These are phyloP conservation scores for Lentinula aciculospora DNA, from an alignment of 768 basidiomycete species.

Conservation along the genomic window DNA sequence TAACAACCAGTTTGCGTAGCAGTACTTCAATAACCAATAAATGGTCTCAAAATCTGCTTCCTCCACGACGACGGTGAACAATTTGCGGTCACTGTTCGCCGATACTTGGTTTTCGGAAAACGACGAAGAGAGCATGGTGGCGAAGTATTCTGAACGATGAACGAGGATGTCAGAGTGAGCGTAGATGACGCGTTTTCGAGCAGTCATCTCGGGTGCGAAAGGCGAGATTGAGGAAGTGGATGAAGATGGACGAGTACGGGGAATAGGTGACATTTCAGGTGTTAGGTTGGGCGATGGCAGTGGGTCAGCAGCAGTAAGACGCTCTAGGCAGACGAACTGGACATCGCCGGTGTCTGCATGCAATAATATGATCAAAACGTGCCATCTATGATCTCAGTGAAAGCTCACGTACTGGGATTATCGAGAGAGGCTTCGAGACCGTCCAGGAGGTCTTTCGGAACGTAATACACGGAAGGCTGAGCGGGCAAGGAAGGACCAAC, in stretches of 20 bases:
- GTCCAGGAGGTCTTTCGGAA: slow-evolving; percentile 61
- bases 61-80: slow-evolving; percentile 65
- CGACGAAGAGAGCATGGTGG: slow-evolving; percentile 65
- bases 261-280: slow-evolving; percentile 17
- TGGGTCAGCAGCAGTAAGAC: slow-evolving; percentile 23
- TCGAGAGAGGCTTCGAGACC: slow-evolving; percentile 70
- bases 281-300: slow-evolving; percentile 16
- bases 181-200: slow-evolving; percentile 70
- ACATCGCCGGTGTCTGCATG: slow-evolving; percentile 69
- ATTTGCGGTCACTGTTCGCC: slow-evolving; percentile 43
- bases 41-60: slow-evolving; percentile 76
- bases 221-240: slow-evolving; percentile 32
- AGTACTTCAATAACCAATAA: slow-evolving; percentile 74
- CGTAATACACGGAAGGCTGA: slow-evolving; percentile 60
- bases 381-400: no score
- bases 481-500: slow-evolving; percentile 49
- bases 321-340: slow-evolving; percentile 67
- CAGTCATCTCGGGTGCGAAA: slow-evolving; percentile 39
- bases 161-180: slow-evolving; percentile 75
- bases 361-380: no score
- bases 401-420: slow-evolving; percentile 56
- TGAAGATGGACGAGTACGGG: slow-evolving; percentile 23
- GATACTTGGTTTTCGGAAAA: slow-evolving; percentile 50
- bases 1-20: slow-evolving; percentile 70
- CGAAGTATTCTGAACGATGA: slow-evolving; percentile 73